Conservation (phyloP, 768 basidiomycete species). For the Panaeolus papilionaceus region DNA sequence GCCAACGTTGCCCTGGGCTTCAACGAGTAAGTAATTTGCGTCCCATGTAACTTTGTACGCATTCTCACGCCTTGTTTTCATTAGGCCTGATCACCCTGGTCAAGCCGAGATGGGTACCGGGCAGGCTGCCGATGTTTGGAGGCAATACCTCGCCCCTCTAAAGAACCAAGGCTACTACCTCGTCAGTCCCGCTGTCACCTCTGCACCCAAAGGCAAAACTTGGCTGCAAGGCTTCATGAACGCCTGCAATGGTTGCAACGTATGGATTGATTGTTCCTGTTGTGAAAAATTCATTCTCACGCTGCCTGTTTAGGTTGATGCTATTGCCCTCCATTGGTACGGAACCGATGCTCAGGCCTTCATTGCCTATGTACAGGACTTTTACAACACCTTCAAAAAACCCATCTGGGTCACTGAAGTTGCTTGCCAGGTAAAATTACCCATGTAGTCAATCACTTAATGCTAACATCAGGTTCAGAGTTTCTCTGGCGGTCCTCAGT, state of each 20-base stretch:
- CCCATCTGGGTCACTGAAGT: slow-evolving; percentile 73
- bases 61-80: not conserved
- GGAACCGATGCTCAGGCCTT: slow-evolving; percentile 54
- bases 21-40: slow-evolving; percentile 70
- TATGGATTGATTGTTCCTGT: slow-evolving; percentile 39
- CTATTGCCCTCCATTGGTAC: slow-evolving; percentile 74
- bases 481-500: slow-evolving; percentile 56
- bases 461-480: slow-evolving; percentile 43
- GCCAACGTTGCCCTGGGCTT: slow-evolving; percentile 57
- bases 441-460: not conserved
- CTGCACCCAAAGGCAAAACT: slow-evolving; percentile 55
- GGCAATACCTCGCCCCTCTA: slow-evolving; percentile 65
- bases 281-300: not conserved
- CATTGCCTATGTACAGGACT: slow-evolving; percentile 53
- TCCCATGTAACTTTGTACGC: no score
- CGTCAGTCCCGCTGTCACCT: slow-evolving; percentile 72
- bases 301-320: slow-evolving; percentile 51
- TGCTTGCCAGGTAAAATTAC: slow-evolving; percentile 60
- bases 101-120: slow-evolving; percentile 68
- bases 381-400: slow-evolving; percentile 49
- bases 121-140: slow-evolving; percentile 62
- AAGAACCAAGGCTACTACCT: slow-evolving; percentile 59
- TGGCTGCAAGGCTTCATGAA: slow-evolving; percentile 73
- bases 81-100: slow-evolving; percentile 68
- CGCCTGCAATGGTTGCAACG: slow-evolving; percentile 58